A percentile compares a stretch with the other conserved stretches of the same genome.
Evolutionary conservation across 2,329 filamentous ascomycete species (phyloP).

Genomic region (Lachnellula subtilissima): DNA sequence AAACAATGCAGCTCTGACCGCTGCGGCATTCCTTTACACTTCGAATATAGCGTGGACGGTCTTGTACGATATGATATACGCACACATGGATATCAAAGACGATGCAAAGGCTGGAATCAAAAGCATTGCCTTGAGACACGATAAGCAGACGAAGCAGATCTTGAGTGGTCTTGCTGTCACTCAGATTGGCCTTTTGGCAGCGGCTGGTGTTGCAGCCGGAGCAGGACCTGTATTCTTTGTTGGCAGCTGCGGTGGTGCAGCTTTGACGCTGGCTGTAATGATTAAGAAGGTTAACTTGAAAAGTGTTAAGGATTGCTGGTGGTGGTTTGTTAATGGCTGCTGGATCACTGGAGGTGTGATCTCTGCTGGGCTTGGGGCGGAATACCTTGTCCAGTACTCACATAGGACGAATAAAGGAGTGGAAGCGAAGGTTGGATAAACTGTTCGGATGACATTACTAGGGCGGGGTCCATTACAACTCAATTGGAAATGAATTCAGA

Average conservation of each 20-base stretch:
- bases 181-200: slow-evolving; percentile 66
- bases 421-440: slow-evolving; percentile 6
- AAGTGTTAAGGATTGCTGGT: slow-evolving; percentile 65
- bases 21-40: slow-evolving; percentile 66
- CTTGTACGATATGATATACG: slow-evolving; percentile 89
- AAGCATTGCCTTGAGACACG: slow-evolving; percentile 77
- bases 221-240: slow-evolving; percentile 65
- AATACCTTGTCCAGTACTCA: slow-evolving; percentile 53
- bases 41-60: slow-evolving; percentile 84
- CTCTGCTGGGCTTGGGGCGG: slow-evolving; percentile 51
- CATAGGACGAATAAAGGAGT: slow-evolving; percentile 10
- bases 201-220: slow-evolving; percentile 63
- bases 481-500: no score
- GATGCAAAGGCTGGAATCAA: slow-evolving; percentile 85
- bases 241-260: slow-evolving; percentile 61
- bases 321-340: slow-evolving; percentile 71
- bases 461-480: no score
- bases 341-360: slow-evolving; percentile 63
- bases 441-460: not conserved
- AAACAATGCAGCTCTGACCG: slow-evolving; percentile 56
- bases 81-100: slow-evolving; percentile 85
- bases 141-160: slow-evolving; percentile 70
- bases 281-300: slow-evolving; percentile 63
- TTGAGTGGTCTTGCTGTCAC: slow-evolving; percentile 63
- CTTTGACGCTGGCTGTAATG: slow-evolving; percentile 58